Evolutionary conservation across 2,329 filamentous ascomycete species (phyloP).

Genomic region (Periconia macrospinosa): DNA sequence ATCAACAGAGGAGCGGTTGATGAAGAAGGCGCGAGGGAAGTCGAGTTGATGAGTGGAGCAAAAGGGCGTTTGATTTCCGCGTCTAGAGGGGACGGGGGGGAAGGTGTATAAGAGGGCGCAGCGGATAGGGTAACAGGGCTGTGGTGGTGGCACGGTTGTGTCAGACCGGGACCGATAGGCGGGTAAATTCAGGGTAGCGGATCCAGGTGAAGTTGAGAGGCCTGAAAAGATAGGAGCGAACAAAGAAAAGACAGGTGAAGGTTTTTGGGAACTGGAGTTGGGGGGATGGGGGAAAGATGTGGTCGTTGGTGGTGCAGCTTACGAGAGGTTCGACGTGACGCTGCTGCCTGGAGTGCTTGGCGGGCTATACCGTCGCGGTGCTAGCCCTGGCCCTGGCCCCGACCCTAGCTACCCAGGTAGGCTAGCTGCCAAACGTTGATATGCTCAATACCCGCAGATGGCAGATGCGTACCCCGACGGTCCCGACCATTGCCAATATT

Average conservation of each 20-base stretch:
- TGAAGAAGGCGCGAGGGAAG: constrained; percentile 11
- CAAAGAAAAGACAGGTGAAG: constrained; percentile 16
- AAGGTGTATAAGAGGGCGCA: constrained; percentile 36
- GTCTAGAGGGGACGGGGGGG: constrained; percentile 23
- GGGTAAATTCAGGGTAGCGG: constrained; percentile 10
- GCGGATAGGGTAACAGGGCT: constrained; percentile 29
- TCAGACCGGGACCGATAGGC: constrained; percentile 24
- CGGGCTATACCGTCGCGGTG: not conserved
- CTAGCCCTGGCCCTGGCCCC: constrained; percentile 7
- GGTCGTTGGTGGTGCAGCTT: constrained; percentile 5
- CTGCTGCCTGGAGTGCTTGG: constrained; percentile 23
- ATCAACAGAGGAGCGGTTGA: constrained; percentile 2
- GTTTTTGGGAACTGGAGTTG: constrained; percentile 17
- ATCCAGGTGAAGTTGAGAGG: constrained; percentile 20
- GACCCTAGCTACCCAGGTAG: too few relatives aligned
- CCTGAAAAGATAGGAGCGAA: constrained; percentile 28
- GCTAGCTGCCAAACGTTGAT: too few relatives aligned
- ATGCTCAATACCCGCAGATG: too few relatives aligned
- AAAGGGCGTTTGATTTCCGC: constrained; percentile 34
- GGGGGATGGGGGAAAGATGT: constrained; percentile 20
- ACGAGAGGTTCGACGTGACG: constrained; percentile 1
- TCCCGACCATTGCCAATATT: too few relatives aligned
- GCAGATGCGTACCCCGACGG: constrained; percentile 22
- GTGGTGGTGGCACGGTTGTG: constrained; percentile 22
- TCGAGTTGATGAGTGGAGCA: constrained; percentile 1